phyloP scores from a whole-genome alignment of 106 monocot genomes.

The Acorus gramineus region DNA sequence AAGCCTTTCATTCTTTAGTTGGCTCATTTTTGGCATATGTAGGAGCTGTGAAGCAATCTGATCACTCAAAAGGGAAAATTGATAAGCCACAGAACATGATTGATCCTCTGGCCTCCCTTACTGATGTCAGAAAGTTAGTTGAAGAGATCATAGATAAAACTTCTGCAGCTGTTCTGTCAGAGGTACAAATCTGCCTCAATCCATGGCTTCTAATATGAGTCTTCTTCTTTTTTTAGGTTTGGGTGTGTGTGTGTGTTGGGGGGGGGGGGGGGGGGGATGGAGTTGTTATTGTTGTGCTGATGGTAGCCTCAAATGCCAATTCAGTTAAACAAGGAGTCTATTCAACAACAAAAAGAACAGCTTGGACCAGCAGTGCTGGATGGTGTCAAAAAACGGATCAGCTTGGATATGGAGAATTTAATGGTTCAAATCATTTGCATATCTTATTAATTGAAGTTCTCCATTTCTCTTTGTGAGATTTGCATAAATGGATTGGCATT shows the following conservation, averaged over 20 bases:
- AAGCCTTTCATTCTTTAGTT: no score
- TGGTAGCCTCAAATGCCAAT: background rate
- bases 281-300: background rate
- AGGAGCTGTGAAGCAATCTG: no score
- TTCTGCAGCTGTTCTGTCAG: constrained; percentile 32
- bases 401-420: constrained; percentile 55
- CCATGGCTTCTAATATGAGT: background rate
- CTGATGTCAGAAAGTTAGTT: constrained; percentile 45
- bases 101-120: constrained; percentile 17
- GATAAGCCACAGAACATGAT: constrained; percentile 19
- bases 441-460: no score
- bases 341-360: constrained; percentile 15
- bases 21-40: no score
- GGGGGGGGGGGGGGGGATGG: no score
- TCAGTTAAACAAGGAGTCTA: constrained; percentile 34
- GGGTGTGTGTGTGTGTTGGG: no score
- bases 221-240: background rate
- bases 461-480: no score
- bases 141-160: constrained; percentile 60
- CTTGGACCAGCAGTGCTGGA: constrained; percentile 27
- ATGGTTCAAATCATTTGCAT: constrained; percentile 32
- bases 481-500: no score
- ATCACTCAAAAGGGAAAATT: constrained; percentile 4
- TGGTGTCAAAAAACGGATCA: constrained; percentile 29
- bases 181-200: constrained; percentile 24